Conservation (phyloP, 2,329 filamentous ascomycete species). For the Metarhizium humberi region DNA sequence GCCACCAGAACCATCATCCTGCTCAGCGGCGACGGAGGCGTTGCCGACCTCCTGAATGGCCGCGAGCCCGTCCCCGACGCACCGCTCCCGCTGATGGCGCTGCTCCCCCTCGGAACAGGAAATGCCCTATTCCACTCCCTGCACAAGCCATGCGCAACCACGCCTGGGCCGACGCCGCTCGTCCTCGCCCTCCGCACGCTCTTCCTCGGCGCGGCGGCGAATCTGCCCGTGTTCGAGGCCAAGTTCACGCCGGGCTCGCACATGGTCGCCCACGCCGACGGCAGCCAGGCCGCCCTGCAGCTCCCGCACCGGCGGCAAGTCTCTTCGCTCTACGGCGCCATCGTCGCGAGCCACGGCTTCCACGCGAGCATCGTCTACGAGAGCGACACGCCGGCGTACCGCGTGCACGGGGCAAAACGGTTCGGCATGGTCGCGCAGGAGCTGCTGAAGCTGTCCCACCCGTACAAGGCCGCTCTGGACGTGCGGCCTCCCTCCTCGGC, state of each 20-base stretch:
- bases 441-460: conserved; percentile 49
- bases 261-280: conserved; percentile 29
- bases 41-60: conserved; percentile 72
- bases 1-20: conserved; percentile 55
- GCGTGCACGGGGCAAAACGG: conserved; percentile 64
- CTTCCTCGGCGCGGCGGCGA: conserved; percentile 42
- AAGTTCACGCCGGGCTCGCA: conserved; percentile 49
- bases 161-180: conserved; percentile 28
- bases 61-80: conserved; percentile 12
- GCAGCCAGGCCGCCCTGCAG: conserved; percentile 4
- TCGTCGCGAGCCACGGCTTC: conserved; percentile 84
- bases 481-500: conserved; percentile 12
- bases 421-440: conserved; percentile 80
- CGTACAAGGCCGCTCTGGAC: conserved; percentile 36
- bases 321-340: conserved; percentile 55
- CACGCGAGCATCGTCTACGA: conserved; percentile 85
- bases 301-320: conserved; percentile 22
- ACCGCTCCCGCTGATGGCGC: conserved; percentile 33
- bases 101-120: conserved; percentile 55
- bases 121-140: conserved; percentile 56
- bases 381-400: conserved; percentile 76
- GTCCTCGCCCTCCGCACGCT: conserved; percentile 47
- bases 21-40: conserved; percentile 78
- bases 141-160: conserved; percentile 46
- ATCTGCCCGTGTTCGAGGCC: conserved; percentile 54